Evolutionary conservation across 2,329 filamentous ascomycete species (phyloP), one percentile per base, ranked within the genome.

Genomic region (Biscogniauxia mediterranea): DNA sequence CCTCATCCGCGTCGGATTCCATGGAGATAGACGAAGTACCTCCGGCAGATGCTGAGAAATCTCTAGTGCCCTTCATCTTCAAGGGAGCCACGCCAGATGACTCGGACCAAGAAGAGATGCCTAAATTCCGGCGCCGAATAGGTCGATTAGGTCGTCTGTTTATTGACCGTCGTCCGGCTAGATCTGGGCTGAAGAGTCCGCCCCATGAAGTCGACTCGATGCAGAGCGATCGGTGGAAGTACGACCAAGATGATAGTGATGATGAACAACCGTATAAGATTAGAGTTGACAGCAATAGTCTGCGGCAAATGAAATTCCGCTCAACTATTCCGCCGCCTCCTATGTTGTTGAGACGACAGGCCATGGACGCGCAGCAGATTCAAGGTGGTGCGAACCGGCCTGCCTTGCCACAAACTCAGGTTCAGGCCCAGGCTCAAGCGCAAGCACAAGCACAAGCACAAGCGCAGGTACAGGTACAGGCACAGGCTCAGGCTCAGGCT

Each of bases 91-190:
- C 74, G 19, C 68, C 74, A 49, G 76, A 77, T 28, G 77, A 80
- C 59, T 69, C 73, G 32, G 74, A 77, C 64, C 71, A 75, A 69
- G 67, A 76, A 68, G 71, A 73, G 66, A 71, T 80, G 60, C 89
- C 90, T 58, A 88, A 89, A 17, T 97, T 91, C 80, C 88, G 94
- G 67, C 87, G 93, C 65, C 89, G 95, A 61, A 87, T 93, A 59
- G 94, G 94, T 58, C 89, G 94, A 68, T 83, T 93, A 64, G 92
- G 93, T 65, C 88, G 94, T 49, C 76, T 96, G 67, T 92, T 93
- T 85, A 92, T 98, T 67, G 95, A 98, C 77, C 89, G 93, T 69
- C 88, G 91, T 68, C 88, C 89, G 59, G 80, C 92, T 72, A 83
- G 64, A 51, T 19, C 52, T 50, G 67, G 61, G 52, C 60, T 68